Percentiles rank a stretch among this genome's conserved stretches.
phyloP scores from a whole-genome alignment of 345 rosid genomes.

The Jatropha curcas region DNA sequence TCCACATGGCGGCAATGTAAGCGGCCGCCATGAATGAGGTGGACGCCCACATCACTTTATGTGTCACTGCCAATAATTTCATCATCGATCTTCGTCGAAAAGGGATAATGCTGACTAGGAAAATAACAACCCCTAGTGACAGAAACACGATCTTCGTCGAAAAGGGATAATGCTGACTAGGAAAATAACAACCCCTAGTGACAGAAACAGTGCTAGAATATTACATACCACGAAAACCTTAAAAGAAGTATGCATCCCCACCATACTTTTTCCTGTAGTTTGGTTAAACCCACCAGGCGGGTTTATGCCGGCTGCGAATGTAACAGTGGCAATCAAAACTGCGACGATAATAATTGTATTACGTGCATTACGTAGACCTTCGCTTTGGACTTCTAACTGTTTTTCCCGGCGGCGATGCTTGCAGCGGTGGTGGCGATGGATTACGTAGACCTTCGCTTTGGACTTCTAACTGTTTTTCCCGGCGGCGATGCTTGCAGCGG shows the following conservation, averaged over 20 bases:
- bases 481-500: constrained; percentile 15
- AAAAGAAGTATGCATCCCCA: constrained; percentile 40
- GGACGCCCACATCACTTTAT: constrained; percentile 63
- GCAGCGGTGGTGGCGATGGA: constrained; percentile 15
- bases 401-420: constrained; percentile 25
- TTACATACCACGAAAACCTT: constrained; percentile 61
- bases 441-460: constrained; percentile 57
- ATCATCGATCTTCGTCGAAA: constrained; percentile 50
- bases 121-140: constrained; percentile 58
- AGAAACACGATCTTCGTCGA: constrained; percentile 47
- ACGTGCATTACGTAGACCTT: constrained; percentile 63
- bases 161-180: constrained; percentile 63
- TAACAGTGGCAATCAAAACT: constrained; percentile 56
- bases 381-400: constrained; percentile 42
- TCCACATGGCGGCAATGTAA: constrained; percentile 55
- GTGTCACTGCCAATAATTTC: constrained; percentile 47
- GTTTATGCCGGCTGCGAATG: constrained; percentile 66
- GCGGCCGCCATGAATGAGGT: constrained; percentile 59
- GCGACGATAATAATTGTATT: constrained; percentile 62
- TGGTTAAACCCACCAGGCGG: constrained; percentile 69
- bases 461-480: constrained; percentile 39
- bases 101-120: constrained; percentile 61
- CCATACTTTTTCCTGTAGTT: constrained; percentile 28
- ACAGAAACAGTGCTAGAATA: constrained; percentile 50
- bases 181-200: constrained; percentile 56